Conservation (phyloP, 73 alveolate genomes). For the Tetrahymena malaccensis region DNA sequence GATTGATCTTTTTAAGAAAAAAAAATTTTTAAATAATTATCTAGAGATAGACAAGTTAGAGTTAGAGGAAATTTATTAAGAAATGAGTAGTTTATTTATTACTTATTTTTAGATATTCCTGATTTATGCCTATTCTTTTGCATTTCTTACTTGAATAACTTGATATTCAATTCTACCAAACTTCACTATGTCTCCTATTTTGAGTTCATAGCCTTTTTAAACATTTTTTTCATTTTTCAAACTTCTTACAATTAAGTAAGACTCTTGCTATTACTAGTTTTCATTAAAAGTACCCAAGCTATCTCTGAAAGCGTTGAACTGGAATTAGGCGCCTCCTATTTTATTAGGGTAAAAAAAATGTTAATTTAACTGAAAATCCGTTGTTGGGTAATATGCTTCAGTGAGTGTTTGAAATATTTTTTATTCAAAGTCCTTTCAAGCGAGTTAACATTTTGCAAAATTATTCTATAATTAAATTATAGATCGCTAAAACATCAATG, state of each 20-base stretch:
- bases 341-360: neutral
- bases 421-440: neutral
- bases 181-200: conserved; percentile 56
- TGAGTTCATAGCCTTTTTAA: conserved; percentile 45
- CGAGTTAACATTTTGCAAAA: neutral
- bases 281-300: neutral
- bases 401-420: too few relatives aligned
- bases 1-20: neutral
- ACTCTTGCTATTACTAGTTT: neutral
- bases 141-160: conserved; percentile 54
- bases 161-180: conserved; percentile 68
- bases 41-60: neutral
- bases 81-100: neutral
- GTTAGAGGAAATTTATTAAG: neutral
- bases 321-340: neutral
- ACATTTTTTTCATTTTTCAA: conserved; percentile 36
- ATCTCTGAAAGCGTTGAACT: neutral
- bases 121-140: neutral
- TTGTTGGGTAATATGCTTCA: neutral
- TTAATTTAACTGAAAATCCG: neutral
- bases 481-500: neutral
- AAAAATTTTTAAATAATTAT: neutral
- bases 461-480: neutral
- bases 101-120: neutral
- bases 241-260: conserved; percentile 36